These are phyloP conservation scores for Cadophora gregata DNA, from an alignment of 2,329 filamentous ascomycete species.

Conservation along the genomic window DNA sequence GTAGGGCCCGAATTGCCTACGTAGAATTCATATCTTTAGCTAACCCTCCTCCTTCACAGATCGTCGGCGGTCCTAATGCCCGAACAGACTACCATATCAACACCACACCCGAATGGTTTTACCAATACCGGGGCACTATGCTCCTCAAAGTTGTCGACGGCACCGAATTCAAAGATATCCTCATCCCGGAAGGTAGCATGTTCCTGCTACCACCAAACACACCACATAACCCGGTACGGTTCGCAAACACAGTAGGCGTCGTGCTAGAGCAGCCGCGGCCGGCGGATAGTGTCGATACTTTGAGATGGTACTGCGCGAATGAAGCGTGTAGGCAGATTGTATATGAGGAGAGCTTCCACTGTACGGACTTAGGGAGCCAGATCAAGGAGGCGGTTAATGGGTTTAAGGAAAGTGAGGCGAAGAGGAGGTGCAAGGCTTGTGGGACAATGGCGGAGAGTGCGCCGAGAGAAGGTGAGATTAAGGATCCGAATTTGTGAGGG, in stretches of 20 bases:
- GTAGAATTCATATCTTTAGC: not conserved
- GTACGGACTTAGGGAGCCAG: slow-evolving; percentile 89
- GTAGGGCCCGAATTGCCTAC: slow-evolving; percentile 47
- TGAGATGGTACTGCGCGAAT: slow-evolving; percentile 86
- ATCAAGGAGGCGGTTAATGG: slow-evolving; percentile 89
- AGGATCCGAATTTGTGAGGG: slow-evolving; percentile 59
- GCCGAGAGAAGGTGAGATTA: slow-evolving; percentile 64
- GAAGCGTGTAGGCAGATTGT: slow-evolving; percentile 69
- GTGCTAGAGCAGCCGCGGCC: slow-evolving; percentile 88
- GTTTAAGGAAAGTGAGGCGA: slow-evolving; percentile 73
- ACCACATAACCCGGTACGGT: slow-evolving; percentile 95
- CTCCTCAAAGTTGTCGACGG: slow-evolving; percentile 87
- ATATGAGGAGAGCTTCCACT: slow-evolving; percentile 86
- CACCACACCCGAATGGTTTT: slow-evolving; percentile 96
- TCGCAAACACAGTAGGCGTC: slow-evolving; percentile 90
- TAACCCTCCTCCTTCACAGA: slow-evolving; percentile 52
- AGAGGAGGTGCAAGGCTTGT: slow-evolving; percentile 78
- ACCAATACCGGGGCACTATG: slow-evolving; percentile 94
- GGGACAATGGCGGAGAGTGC: slow-evolving; percentile 76
- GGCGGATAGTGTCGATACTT: slow-evolving; percentile 70
- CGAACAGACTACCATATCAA: slow-evolving; percentile 99
- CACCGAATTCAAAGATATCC: slow-evolving; percentile 74
- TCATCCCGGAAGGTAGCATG: slow-evolving; percentile 92
- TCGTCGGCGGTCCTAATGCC: slow-evolving; percentile 94
- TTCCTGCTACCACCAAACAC: slow-evolving; percentile 92